Evolutionary conservation across 805 yeast species (phyloP).

Genomic region (Pichia insulana): DNA sequence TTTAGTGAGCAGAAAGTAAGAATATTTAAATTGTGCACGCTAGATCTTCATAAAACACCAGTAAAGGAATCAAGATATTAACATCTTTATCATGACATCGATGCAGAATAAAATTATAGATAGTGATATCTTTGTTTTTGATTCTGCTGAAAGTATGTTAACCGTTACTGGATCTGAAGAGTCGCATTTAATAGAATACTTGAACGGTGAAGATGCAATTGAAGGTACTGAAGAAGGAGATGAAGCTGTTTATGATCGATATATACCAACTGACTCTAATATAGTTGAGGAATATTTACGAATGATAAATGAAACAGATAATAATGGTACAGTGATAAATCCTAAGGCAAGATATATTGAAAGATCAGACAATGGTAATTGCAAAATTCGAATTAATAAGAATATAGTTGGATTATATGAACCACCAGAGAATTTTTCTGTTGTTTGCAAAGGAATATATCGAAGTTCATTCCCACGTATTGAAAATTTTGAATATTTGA

Average conservation of each 20-base stretch:
- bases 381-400: conserved; percentile 8
- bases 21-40: too few species aligned
- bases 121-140: conserved; percentile 9
- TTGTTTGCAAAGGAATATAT: conserved; percentile 70
- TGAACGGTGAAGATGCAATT: background rate
- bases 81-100: too few species aligned
- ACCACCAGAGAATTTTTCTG: conserved; percentile 89
- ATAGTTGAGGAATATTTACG: conserved; percentile 15
- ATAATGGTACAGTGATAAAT: background rate
- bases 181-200: background rate
- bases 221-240: conserved; percentile 12
- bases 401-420: conserved; percentile 21
- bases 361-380: conserved; percentile 3
- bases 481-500: conserved; percentile 68
- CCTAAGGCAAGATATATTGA: conserved; percentile 2
- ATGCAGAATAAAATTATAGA: conserved; percentile 1
- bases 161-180: background rate
- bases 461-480: conserved; percentile 85
- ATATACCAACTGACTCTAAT: conserved; percentile 22
- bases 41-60: too few species aligned
- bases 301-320: conserved; percentile 1
- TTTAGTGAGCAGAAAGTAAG: too few species aligned
- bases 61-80: too few species aligned
- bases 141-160: background rate
- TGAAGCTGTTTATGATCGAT: conserved; percentile 25